A percentile compares a stretch with the other conserved stretches of the same genome.
Evolutionary conservation across 164 flowering plant species (phyloP).

Genomic region (Aristolochia californica): DNA sequence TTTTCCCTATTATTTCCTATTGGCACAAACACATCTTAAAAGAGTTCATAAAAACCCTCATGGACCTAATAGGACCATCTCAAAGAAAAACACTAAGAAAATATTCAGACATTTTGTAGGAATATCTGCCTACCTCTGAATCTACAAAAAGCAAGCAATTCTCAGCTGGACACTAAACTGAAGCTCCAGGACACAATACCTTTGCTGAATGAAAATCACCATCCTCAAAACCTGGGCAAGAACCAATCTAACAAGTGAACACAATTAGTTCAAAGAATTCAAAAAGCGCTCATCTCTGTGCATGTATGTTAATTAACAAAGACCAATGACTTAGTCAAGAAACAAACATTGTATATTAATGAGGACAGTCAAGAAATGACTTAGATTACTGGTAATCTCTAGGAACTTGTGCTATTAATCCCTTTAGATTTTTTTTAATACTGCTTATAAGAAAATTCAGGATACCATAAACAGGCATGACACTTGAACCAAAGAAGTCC

Average conservation of each 20-base stretch:
- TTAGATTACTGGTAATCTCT: too few species aligned
- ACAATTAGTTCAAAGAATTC: slow-evolving; percentile 5
- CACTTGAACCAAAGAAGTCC: too few species aligned
- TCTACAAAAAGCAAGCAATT: slow-evolving; percentile 81
- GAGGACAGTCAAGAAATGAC: too few species aligned
- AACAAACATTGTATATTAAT: background rate
- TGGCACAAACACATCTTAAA: too few species aligned
- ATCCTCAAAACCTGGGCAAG: slow-evolving; percentile 95
- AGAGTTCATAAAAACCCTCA: too few species aligned
- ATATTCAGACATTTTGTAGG: background rate
- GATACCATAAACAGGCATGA: too few species aligned
- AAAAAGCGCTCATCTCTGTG: background rate
- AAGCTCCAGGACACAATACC: slow-evolving; percentile 73
- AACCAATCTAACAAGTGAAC: slow-evolving; percentile 73
- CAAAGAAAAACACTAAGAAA: background rate
- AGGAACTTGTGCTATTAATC: too few species aligned
- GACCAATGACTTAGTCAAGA: too few species aligned
- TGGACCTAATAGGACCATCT: background rate
- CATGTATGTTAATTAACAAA: background rate
- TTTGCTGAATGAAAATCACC: slow-evolving; percentile 83
- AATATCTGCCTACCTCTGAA: slow-evolving; percentile 58
- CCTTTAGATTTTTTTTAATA: too few species aligned
- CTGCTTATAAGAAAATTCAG: background rate
- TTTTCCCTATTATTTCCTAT: too few species aligned
- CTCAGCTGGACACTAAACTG: slow-evolving; percentile 43